Evolutionary conservation across 768 basidiomycete species (phyloP).

Genomic region (Amanita rimosa): DNA sequence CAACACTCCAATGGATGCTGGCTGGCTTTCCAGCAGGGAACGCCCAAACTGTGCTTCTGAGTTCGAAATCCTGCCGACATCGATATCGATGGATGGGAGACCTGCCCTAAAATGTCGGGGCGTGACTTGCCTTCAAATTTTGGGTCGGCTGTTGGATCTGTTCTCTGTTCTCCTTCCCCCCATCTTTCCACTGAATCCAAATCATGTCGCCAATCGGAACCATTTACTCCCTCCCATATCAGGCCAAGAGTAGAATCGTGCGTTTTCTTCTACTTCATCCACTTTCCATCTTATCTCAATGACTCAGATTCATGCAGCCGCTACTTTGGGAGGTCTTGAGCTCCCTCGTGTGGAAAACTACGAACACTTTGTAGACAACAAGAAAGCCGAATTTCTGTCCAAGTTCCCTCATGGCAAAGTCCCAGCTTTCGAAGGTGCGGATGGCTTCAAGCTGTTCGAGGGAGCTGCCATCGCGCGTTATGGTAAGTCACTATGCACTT

Average conservation of each 20-base stretch:
- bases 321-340: conserved; percentile 48
- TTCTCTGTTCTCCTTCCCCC: not conserved
- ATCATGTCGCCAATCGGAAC: conserved; percentile 52
- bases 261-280: conserved; percentile 12
- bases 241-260: conserved; percentile 38
- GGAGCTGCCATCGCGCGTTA: conserved; percentile 75
- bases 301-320: conserved; percentile 39
- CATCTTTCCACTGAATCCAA: conserved; percentile 13
- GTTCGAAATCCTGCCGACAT: not conserved
- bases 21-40: no score
- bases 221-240: conserved; percentile 39
- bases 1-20: not conserved
- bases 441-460: conserved; percentile 78
- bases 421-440: conserved; percentile 66
- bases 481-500: conserved; percentile 52
- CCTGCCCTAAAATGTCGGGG: conserved; percentile 1
- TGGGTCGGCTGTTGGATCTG: no score
- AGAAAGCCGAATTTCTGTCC: conserved; percentile 51
- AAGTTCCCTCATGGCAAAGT: conserved; percentile 82
- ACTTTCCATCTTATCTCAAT: not conserved
- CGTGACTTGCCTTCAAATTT: conserved; percentile 2
- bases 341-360: conserved; percentile 43
- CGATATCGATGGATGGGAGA: conserved; percentile 2
- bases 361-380: conserved; percentile 55
- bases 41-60: not conserved